These are phyloP conservation scores for Yamadazyma scolyti DNA, from an alignment of 805 yeast species.

Conservation along the genomic window DNA sequence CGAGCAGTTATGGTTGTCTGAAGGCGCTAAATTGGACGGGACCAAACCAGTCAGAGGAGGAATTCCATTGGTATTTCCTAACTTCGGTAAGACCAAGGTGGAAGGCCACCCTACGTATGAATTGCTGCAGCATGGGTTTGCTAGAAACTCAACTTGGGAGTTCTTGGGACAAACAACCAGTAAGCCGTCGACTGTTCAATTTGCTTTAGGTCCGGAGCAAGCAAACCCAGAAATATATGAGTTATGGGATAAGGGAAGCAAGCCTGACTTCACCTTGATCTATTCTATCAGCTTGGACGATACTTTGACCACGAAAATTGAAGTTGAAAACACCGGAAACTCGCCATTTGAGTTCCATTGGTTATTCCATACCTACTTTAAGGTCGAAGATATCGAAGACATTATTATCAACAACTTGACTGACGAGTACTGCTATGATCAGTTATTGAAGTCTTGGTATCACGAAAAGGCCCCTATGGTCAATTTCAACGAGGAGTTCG, in stretches of 20 bases:
- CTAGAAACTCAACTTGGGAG: conserved; percentile 89
- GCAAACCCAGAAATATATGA: conserved; percentile 58
- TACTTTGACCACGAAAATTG: conserved; percentile 63
- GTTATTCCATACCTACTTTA: conserved; percentile 89
- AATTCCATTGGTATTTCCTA: conserved; percentile 93
- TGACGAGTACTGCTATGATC: conserved; percentile 73
- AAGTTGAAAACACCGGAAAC: conserved; percentile 67
- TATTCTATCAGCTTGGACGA: conserved; percentile 63
- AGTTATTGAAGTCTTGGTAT: conserved; percentile 60
- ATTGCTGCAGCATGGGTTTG: conserved; percentile 96
- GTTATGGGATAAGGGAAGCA: conserved; percentile 49
- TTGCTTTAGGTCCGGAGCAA: conserved; percentile 84
- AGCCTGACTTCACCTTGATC: conserved; percentile 70
- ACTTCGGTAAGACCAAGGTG: conserved; percentile 68
- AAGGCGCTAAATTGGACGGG: conserved; percentile 84
- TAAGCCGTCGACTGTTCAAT: conserved; percentile 75
- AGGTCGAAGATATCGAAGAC: conserved; percentile 73
- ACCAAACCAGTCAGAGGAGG: conserved; percentile 96
- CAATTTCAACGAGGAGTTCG: conserved; percentile 73
- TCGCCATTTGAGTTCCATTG: conserved; percentile 81
- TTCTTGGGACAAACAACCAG: conserved; percentile 80
- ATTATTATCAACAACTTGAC: conserved; percentile 73
- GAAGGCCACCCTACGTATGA: conserved; percentile 51
- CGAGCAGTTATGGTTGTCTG: conserved; percentile 82
- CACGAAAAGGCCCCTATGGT: conserved; percentile 73